Conservation (phyloP, 2,329 filamentous ascomycete genomes). For the Penicillium sclerotiorum region DNA sequence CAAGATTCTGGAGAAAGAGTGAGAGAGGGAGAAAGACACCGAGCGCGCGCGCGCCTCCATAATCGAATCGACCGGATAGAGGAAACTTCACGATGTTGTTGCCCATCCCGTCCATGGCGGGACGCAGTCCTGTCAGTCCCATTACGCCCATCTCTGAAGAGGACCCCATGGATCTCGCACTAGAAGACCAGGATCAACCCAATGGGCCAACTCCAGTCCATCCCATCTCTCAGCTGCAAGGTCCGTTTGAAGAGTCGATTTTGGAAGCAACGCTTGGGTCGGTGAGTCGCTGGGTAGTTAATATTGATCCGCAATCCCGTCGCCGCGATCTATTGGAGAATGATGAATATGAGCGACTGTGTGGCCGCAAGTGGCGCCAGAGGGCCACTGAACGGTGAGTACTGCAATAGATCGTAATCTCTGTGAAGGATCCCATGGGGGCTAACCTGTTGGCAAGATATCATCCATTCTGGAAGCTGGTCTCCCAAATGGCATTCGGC, state of each 20-base stretch:
- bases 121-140: constrained; percentile 4
- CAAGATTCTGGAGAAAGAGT: no score
- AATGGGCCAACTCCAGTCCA: constrained; percentile 39
- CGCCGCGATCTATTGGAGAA: constrained; percentile 70
- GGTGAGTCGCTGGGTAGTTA: constrained; percentile 32
- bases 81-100: no score
- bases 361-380: constrained; percentile 75
- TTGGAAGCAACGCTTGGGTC: constrained; percentile 36
- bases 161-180: background rate
- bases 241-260: constrained; percentile 51
- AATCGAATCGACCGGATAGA: no score
- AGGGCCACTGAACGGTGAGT: constrained; percentile 63
- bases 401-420: background rate
- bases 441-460: constrained; percentile 52
- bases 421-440: background rate
- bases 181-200: no score
- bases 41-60: no score
- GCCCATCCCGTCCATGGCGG: background rate
- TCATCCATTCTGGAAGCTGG: constrained; percentile 86
- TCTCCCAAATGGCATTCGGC: constrained; percentile 91
- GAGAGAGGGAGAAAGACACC: no score
- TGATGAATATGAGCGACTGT: constrained; percentile 68
- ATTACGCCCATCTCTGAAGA: constrained; percentile 3
- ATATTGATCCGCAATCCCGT: constrained; percentile 50
- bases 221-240: constrained; percentile 47